phyloP scores from a whole-genome alignment of 441 rosid genomes.

The Syzygium syzygioides region DNA sequence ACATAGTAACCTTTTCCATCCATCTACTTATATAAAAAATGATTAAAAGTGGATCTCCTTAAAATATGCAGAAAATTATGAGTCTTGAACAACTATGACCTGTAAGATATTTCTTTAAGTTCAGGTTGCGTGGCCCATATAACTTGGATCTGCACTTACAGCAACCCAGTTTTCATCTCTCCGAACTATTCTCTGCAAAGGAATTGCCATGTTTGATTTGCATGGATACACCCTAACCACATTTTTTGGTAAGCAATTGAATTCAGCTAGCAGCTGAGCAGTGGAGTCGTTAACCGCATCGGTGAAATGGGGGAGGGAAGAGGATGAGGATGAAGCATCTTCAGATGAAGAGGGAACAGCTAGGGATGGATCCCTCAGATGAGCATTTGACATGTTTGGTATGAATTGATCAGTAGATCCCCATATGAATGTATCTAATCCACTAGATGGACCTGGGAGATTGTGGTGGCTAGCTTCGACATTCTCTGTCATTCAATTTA shows the following conservation, averaged over 20 bases:
- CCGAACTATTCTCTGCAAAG: conserved; percentile 10
- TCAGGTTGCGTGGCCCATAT: background rate
- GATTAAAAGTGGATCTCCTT: background rate
- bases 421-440: background rate
- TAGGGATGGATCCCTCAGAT: background rate
- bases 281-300: background rate
- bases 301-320: background rate
- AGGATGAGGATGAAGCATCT: background rate
- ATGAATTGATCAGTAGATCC: background rate
- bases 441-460: background rate
- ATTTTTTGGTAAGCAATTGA: background rate
- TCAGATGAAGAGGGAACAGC: background rate
- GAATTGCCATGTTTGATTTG: conserved; percentile 12
- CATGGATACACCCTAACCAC: conserved; percentile 25
- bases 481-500: background rate
- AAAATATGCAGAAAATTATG: background rate
- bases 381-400: background rate
- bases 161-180: conserved; percentile 45
- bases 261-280: background rate
- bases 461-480: background rate
- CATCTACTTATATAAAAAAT: background rate
- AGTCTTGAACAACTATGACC: background rate
- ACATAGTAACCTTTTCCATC: background rate
- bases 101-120: background rate
- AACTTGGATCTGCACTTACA: background rate